phyloP scores from a whole-genome alignment of 73 alveolate genomes.

The Breviolum minutum region DNA sequence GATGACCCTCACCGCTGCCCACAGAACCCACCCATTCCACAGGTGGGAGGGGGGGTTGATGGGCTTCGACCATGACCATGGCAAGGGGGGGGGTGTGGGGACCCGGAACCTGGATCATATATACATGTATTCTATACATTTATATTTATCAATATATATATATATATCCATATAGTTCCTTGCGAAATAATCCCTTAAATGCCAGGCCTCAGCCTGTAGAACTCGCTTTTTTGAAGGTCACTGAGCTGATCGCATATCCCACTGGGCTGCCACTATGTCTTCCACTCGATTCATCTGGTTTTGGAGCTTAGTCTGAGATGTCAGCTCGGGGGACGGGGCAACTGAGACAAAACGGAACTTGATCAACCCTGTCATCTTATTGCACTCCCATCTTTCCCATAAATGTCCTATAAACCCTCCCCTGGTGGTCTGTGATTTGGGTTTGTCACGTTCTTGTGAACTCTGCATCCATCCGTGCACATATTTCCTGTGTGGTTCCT shows the following conservation, averaged over 20 bases:
- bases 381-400: neutral
- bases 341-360: neutral
- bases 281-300: constrained; percentile 36
- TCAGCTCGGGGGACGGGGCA: neutral
- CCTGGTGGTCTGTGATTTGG: neutral
- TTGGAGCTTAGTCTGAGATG: constrained; percentile 8
- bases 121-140: too few relatives aligned
- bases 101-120: too few relatives aligned
- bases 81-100: too few relatives aligned
- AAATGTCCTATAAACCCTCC: neutral
- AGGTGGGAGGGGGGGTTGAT: too few relatives aligned
- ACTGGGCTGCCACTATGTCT: constrained; percentile 8
- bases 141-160: too few relatives aligned
- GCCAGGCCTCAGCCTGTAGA: neutral
- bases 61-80: too few relatives aligned
- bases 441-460: neutral
- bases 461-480: neutral
- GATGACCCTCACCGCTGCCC: too few relatives aligned
- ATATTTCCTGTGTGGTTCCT: neutral
- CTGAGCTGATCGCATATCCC: neutral
- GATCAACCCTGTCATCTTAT: neutral
- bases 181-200: neutral
- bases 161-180: too few relatives aligned
- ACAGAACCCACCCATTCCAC: too few relatives aligned
- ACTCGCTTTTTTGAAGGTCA: neutral